Evolutionary conservation across 2,329 filamentous ascomycete species (phyloP).

Genomic region (Cytospora chrysosperma): DNA sequence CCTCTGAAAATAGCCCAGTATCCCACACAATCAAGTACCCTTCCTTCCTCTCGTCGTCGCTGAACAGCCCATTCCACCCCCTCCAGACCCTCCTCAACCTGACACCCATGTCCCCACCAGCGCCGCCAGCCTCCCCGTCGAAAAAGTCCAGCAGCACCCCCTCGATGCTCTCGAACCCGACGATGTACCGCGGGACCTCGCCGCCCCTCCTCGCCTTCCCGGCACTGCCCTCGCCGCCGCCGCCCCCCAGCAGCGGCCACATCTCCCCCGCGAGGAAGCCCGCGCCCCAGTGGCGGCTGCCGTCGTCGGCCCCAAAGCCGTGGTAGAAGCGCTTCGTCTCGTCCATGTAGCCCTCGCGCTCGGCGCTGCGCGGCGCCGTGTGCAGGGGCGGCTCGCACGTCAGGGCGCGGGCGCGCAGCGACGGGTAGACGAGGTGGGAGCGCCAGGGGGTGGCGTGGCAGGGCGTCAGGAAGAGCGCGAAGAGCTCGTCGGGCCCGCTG

Average conservation of each 20-base stretch:
- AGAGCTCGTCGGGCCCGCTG: conserved; percentile 46
- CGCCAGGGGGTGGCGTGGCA: conserved; percentile 97
- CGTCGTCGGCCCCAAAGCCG: conserved; percentile 40
- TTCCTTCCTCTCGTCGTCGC: conserved; percentile 57
- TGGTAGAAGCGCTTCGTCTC: conserved; percentile 92
- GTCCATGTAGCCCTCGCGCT: conserved; percentile 72
- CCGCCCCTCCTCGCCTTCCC: conserved; percentile 16
- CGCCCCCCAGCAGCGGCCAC: conserved; percentile 35
- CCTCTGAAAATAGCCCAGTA: conserved; percentile 36
- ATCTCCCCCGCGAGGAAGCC: conserved; percentile 58
- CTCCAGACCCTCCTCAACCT: conserved; percentile 51
- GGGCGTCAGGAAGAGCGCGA: conserved; percentile 84
- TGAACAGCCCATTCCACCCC: conserved; percentile 60
- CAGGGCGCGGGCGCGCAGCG: conserved; percentile 76
- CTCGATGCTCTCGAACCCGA: conserved; percentile 61
- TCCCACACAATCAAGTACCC: conserved; percentile 63
- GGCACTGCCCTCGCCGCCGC: background rate
- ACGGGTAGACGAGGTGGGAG: conserved; percentile 75
- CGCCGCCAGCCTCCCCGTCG: conserved; percentile 29
- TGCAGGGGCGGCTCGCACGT: conserved; percentile 86
- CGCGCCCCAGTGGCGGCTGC: conserved; percentile 28
- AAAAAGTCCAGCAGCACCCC: conserved; percentile 46
- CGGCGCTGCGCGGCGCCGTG: conserved; percentile 54
- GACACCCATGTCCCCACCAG: conserved; percentile 43
- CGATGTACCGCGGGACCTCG: conserved; percentile 53